Conservation (phyloP, 441 rosid genomes). For the Adansonia madagascariensis region DNA sequence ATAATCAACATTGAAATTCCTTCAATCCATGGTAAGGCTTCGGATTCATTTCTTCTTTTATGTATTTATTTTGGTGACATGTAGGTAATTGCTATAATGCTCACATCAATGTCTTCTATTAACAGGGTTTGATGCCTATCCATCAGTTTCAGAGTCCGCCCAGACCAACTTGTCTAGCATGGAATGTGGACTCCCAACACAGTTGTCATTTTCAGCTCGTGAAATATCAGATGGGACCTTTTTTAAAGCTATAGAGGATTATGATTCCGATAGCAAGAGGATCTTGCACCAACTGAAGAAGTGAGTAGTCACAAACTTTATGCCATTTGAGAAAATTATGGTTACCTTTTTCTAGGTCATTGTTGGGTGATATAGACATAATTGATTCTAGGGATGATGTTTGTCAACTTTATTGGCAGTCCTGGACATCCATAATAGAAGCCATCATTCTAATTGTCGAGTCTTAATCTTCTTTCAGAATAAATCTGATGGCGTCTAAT, state of each 20-base stretch:
- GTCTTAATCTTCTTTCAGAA: conserved; percentile 1
- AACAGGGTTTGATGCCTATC: conserved; percentile 68
- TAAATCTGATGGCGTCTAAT: conserved; percentile 13
- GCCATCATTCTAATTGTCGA: not conserved
- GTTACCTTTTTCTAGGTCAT: not conserved
- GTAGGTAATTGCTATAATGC: conserved; percentile 28
- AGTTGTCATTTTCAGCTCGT: conserved; percentile 91
- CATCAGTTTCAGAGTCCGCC: conserved; percentile 60
- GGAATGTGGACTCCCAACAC: conserved; percentile 93
- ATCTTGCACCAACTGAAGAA: conserved; percentile 72
- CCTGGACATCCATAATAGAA: not conserved
- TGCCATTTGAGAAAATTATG: conserved; percentile 14
- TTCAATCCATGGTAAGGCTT: conserved; percentile 63
- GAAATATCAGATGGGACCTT: conserved; percentile 96
- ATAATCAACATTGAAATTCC: conserved; percentile 92
- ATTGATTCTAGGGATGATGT: conserved; percentile 17
- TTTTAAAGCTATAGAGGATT: conserved; percentile 90
- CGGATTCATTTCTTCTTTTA: conserved; percentile 16
- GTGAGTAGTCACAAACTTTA: conserved; percentile 45
- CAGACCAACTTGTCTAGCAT: conserved; percentile 65
- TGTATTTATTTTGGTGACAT: conserved; percentile 17
- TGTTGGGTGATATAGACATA: conserved; percentile 1
- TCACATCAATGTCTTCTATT: conserved; percentile 32
- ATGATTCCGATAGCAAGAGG: conserved; percentile 93
- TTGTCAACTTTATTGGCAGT: not conserved